Conservation (phyloP, 2,329 filamentous ascomycete species). For the Exophiala viscosa region DNA sequence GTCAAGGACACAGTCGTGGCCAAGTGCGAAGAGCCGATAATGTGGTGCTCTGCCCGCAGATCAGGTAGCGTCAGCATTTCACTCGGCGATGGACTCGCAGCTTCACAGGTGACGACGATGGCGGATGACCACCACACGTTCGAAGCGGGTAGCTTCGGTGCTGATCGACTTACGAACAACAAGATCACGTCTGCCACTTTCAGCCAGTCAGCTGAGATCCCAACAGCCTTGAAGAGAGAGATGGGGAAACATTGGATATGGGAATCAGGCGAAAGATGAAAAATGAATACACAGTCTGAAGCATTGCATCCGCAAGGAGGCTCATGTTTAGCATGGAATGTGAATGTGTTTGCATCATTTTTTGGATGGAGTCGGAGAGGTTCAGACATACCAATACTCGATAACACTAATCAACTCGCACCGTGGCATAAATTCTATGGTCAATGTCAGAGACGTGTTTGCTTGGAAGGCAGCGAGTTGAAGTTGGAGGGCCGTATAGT, state of each 20-base stretch:
- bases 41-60: too few species aligned
- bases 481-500: background rate
- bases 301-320: conserved; percentile 45
- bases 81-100: too few species aligned
- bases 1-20: too few species aligned
- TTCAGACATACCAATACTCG: conserved; percentile 10
- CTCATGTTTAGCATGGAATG: conserved; percentile 62
- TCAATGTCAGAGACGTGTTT: background rate
- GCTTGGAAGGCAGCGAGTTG: background rate
- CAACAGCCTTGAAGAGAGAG: background rate
- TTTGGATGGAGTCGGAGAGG: background rate
- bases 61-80: too few species aligned
- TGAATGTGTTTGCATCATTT: conserved; percentile 52
- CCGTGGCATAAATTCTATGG: background rate
- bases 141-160: too few species aligned
- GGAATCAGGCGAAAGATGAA: conserved; percentile 62
- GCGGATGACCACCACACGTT: too few species aligned
- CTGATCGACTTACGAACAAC: conserved; percentile 19
- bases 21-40: too few species aligned
- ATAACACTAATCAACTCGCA: too few species aligned
- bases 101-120: too few species aligned
- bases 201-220: background rate
- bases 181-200: conserved; percentile 1
- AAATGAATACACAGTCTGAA: conserved; percentile 57
- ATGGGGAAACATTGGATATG: background rate